A percentile compares a stretch with the other conserved stretches of the same genome.
Evolutionary conservation across 768 basidiomycete genomes (phyloP).

Genomic region (Pulveroboletus sp.): DNA sequence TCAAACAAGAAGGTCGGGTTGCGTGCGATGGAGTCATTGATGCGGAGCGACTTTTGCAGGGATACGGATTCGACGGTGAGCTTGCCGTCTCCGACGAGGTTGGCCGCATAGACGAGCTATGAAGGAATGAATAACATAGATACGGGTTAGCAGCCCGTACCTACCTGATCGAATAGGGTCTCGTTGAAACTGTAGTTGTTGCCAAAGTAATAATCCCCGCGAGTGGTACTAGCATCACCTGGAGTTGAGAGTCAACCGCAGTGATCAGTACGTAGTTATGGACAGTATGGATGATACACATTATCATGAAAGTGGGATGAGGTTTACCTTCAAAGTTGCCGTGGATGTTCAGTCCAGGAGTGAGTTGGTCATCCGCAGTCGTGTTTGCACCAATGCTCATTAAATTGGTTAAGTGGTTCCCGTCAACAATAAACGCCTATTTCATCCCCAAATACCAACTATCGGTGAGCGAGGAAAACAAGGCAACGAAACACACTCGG

Average conservation of each 20-base stretch:
- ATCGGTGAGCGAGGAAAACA: not conserved
- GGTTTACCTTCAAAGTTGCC: conserved; percentile 21
- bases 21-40: conserved; percentile 24
- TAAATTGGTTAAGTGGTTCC: conserved; percentile 26
- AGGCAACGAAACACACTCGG: not conserved
- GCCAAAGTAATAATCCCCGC: conserved; percentile 22
- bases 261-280: not conserved
- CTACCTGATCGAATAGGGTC: conserved; percentile 20
- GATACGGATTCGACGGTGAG: conserved; percentile 21
- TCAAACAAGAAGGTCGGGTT: conserved; percentile 23
- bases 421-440: conserved; percentile 24
- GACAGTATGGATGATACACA: not conserved
- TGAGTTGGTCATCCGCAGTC: conserved; percentile 8
- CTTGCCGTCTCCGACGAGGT: conserved; percentile 15
- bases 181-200: conserved; percentile 24
- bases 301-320: not conserved
- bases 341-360: conserved; percentile 20
- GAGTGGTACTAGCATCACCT: conserved; percentile 26
- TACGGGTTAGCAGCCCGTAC: not conserved
- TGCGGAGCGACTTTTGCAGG: conserved; percentile 18
- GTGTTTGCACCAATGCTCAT: conserved; percentile 25
- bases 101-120: conserved; percentile 15
- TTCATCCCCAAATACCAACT: not conserved
- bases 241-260: not conserved
- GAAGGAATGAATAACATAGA: not conserved